Evolutionary conservation across 2,329 filamentous ascomycete species (phyloP), one percentile per base, ranked within the genome.

Genomic region (Aspergillus unguis): DNA sequence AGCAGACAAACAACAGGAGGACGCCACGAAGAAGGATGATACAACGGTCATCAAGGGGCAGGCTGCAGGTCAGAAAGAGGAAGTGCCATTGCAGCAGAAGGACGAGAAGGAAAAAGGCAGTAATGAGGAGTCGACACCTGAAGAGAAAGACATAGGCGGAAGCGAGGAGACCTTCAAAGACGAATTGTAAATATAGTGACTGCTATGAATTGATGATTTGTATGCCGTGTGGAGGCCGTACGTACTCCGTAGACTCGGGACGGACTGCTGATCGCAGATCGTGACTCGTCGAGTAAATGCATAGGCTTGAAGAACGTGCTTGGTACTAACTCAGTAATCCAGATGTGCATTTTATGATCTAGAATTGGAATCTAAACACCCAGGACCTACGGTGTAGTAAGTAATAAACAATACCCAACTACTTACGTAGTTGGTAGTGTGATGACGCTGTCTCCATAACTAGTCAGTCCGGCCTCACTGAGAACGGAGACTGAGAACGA

Each of bases 121-220:
- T 35, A 52, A 56, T n/a, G 27, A 49, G 23, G 46, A 54, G 38
- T 53, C 42, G 8, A 9, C 44, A 38, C 23, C 32, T 8, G 37
- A 53, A 17, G 32, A 37, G 6, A 60, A 60, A 40, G 52, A 58
- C 6, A 23, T 40, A 6, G 60, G 62, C 42, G 70, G 72, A 8
- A 73, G 70, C 48, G 62, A 75, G 48, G 67, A 75, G 58, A 67
- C 64, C 9, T 74, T 71, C 48, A 74, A 71, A 53, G 67, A 71
- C 53, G 71, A 74, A 54, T 54, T 72, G 54, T 72, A 60, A 62
- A 48, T 55, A 29, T 17, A 8, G 17, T 3, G 11, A 38, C 45
- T 3, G 35, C 46, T 33, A 48, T 25, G 32, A 47, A 49, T 46
- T 51, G 38, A 52, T 32, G 51, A 33, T 43, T 49, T 28, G 41